phyloP scores from a whole-genome alignment of 2,329 filamentous ascomycete genomes.

The Proliferodiscus dingleyae region DNA sequence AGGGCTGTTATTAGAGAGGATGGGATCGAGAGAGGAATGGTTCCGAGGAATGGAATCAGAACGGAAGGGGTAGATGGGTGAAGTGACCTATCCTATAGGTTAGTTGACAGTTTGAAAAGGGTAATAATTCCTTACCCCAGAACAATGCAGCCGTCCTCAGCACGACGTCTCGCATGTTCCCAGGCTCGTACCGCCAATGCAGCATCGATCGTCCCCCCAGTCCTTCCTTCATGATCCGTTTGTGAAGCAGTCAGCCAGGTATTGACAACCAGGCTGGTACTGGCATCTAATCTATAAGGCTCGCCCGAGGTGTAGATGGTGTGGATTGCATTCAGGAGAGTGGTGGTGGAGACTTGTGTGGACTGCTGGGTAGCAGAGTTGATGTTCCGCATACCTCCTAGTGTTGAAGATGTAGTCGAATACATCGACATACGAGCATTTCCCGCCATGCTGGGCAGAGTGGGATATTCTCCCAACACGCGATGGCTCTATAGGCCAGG shows the following conservation, averaged over 20 bases:
- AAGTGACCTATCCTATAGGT: conserved; percentile 59
- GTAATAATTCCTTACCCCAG: conserved; percentile 59
- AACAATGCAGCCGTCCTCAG: conserved; percentile 91
- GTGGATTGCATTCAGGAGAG: conserved; percentile 86
- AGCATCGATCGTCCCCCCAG: conserved; percentile 74
- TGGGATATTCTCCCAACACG: conserved; percentile 12
- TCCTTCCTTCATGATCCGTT: conserved; percentile 60
- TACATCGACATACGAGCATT: conserved; percentile 53
- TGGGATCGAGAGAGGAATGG: conserved; percentile 76
- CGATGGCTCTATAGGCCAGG: conserved; percentile 11
- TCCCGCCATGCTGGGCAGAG: conserved; percentile 25
- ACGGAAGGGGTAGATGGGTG: conserved; percentile 85
- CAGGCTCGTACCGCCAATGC: conserved; percentile 77
- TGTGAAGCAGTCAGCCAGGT: conserved; percentile 85
- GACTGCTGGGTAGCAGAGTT: conserved; percentile 60
- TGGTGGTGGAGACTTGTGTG: conserved; percentile 84
- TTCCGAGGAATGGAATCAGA: conserved; percentile 72
- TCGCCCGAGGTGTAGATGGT: conserved; percentile 78
- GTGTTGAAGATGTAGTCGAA: conserved; percentile 61
- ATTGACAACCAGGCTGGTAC: conserved; percentile 89
- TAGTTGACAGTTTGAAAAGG: conserved; percentile 1
- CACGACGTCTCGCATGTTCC: conserved; percentile 92
- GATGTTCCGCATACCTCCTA: conserved; percentile 50
- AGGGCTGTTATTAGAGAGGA: conserved; percentile 71
- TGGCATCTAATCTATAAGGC: conserved; percentile 82